Percentiles rank a stretch among this genome's conserved stretches.
Evolutionary conservation across 371 early-diverging fungal species (phyloP).

Genomic region (Rhizopus microsporus): DNA sequence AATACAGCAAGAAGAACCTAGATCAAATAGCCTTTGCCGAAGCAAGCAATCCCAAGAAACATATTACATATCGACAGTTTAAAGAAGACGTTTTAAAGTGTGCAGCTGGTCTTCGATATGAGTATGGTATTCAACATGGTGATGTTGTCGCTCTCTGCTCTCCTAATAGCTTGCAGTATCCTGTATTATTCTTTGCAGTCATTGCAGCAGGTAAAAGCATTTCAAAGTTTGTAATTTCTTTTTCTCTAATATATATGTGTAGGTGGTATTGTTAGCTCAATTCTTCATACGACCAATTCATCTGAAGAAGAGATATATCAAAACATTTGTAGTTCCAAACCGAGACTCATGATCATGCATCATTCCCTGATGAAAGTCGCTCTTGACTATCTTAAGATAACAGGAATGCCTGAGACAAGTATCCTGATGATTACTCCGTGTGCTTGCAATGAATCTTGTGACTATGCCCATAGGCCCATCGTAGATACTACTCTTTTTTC

Average conservation of each 20-base stretch:
- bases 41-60: background rate
- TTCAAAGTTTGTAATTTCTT: background rate
- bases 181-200: conserved; percentile 8
- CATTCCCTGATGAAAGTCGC: conserved; percentile 40
- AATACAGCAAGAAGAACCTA: background rate
- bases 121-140: conserved; percentile 46
- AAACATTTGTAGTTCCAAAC: conserved; percentile 65
- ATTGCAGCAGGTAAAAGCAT: conserved; percentile 21
- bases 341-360: conserved; percentile 38
- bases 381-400: conserved; percentile 48
- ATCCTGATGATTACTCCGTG: conserved; percentile 56
- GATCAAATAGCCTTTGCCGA: background rate
- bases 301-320: conserved; percentile 58
- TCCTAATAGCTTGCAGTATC: conserved; percentile 49
- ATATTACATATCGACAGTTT: conserved; percentile 5
- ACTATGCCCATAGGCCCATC: conserved; percentile 12
- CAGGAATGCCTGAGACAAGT: conserved; percentile 41
- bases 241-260: conserved; percentile 6
- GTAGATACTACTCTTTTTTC: conserved; percentile 17
- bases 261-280: conserved; percentile 66
- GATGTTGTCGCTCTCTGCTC: conserved; percentile 67
- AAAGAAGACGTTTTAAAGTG: conserved; percentile 1
- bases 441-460: conserved; percentile 9
- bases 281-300: conserved; percentile 58
- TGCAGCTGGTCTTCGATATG: conserved; percentile 9